These are phyloP conservation scores for Hypoxylon sp. DNA, from an alignment of 2,329 filamentous ascomycete species.

Conservation along the genomic window DNA sequence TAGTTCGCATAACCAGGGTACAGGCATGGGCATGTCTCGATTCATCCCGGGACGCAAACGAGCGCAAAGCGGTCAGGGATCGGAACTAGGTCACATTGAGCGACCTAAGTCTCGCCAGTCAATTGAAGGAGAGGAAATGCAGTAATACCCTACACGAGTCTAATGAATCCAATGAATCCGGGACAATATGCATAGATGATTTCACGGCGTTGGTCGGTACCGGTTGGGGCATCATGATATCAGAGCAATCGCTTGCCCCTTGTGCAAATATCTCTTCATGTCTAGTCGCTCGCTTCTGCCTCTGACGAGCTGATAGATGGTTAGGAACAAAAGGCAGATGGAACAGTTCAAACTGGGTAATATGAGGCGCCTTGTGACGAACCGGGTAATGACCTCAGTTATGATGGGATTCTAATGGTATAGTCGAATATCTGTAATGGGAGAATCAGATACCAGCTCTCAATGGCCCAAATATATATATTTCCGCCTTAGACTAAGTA, in stretches of 20 bases:
- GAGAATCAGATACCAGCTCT: constrained; percentile 44
- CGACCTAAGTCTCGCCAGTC: constrained; percentile 53
- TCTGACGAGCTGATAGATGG: constrained; percentile 39
- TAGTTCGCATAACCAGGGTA: constrained; percentile 44
- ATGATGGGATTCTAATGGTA: constrained; percentile 35
- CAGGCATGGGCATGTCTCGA: constrained; percentile 51
- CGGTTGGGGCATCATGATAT: constrained; percentile 47
- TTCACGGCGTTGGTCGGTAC: constrained; percentile 46
- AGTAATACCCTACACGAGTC: constrained; percentile 43
- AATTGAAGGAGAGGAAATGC: constrained; percentile 48
- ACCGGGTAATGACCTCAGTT: constrained; percentile 34
- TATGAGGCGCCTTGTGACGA: constrained; percentile 24
- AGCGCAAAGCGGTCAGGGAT: constrained; percentile 55
- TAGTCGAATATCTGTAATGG: constrained; percentile 32
- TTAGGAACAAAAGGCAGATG: constrained; percentile 31
- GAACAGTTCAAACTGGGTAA: constrained; percentile 27
- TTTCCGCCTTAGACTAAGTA: not conserved
- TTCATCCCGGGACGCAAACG: constrained; percentile 56
- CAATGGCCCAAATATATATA: constrained; percentile 30
- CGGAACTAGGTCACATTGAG: constrained; percentile 53
- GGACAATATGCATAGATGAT: constrained; percentile 44
- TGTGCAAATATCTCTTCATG: constrained; percentile 28
- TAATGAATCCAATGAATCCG: constrained; percentile 20
- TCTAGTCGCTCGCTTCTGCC: constrained; percentile 43
- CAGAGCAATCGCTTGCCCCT: constrained; percentile 49